Conservation (phyloP, 495 filamentous ascomycete species). For the Neurospora sublineolata region DNA sequence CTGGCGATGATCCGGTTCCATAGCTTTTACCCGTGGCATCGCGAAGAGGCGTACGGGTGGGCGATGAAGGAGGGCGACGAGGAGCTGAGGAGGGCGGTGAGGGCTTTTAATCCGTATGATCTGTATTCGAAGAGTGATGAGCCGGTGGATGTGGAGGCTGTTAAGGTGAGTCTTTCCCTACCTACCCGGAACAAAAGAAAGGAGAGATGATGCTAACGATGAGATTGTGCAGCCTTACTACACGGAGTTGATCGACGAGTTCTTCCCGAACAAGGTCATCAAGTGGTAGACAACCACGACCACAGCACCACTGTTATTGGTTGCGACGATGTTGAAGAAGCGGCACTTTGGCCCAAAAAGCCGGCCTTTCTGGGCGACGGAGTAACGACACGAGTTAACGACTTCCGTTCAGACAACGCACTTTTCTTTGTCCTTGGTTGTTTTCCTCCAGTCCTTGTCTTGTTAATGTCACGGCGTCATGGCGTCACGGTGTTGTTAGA, state of each 20-base stretch:
- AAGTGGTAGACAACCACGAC: constrained; percentile 47
- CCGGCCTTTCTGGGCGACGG: neutral
- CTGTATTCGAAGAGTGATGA: constrained; percentile 86
- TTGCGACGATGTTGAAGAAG: neutral
- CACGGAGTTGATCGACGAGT: constrained; percentile 73
- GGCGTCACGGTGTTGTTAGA: neutral
- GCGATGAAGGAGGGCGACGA: constrained; percentile 75
- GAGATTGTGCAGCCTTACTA: constrained; percentile 56
- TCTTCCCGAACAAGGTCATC: constrained; percentile 64
- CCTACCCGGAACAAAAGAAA: neutral
- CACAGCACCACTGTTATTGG: too few relatives aligned
- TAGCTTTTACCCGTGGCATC: constrained; percentile 85
- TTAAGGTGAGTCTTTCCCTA: constrained; percentile 41
- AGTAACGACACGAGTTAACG: neutral
- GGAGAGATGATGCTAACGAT: neutral
- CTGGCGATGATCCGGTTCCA: constrained; percentile 88
- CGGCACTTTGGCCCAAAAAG: neutral
- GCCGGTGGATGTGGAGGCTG: constrained; percentile 57
- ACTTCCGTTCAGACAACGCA: neutral
- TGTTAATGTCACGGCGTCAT: neutral
- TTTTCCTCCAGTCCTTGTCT: neutral
- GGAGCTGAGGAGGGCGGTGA: constrained; percentile 65
- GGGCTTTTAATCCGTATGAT: constrained; percentile 85
- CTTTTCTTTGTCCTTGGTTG: neutral
- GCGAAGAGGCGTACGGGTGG: constrained; percentile 60